Percentiles rank a stretch among this genome's conserved stretches.
Evolutionary conservation across 75 land plant species (phyloP).

Genomic region (Pinus albicaulis): DNA sequence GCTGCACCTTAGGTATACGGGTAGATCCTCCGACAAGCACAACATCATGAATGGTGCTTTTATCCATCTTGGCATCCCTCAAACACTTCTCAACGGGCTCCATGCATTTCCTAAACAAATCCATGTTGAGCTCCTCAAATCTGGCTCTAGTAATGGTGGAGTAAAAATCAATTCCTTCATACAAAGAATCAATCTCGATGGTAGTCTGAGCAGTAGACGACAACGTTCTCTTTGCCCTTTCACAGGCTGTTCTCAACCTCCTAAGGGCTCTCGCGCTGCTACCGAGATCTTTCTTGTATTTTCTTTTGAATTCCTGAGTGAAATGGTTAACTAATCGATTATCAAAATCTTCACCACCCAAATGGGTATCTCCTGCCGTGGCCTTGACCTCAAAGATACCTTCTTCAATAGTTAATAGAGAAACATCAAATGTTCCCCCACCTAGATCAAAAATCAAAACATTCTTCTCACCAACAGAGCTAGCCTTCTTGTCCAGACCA

Average conservation of each 20-base stretch:
- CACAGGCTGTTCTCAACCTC: constrained; percentile 37
- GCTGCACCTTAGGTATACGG: constrained; percentile 35
- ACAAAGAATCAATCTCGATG: constrained; percentile 44
- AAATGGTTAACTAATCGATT: constrained; percentile 24
- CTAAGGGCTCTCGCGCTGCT: constrained; percentile 34
- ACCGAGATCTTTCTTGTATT: constrained; percentile 36
- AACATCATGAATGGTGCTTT: constrained; percentile 22
- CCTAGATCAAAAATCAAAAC: constrained; percentile 66
- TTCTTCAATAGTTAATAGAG: constrained; percentile 71
- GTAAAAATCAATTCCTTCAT: constrained; percentile 36
- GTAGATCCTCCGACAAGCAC: constrained; percentile 41
- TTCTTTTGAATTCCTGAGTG: constrained; percentile 30
- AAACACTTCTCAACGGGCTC: constrained; percentile 54
- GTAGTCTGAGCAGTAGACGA: constrained; percentile 43
- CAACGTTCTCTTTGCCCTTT: constrained; percentile 45
- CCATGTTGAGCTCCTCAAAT: constrained; percentile 49
- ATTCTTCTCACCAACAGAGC: constrained; percentile 62
- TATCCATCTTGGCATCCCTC: constrained; percentile 43
- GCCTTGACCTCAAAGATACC: constrained; percentile 82
- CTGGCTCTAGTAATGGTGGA: constrained; percentile 34
- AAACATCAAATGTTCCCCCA: constrained; percentile 79
- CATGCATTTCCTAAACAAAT: constrained; percentile 52
- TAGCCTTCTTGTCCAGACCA: constrained; percentile 56
- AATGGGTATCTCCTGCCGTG: constrained; percentile 70
- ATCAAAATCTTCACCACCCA: constrained; percentile 19